phyloP scores from a whole-genome alignment of 768 basidiomycete genomes.

The Hysterangium stoloniferum region DNA sequence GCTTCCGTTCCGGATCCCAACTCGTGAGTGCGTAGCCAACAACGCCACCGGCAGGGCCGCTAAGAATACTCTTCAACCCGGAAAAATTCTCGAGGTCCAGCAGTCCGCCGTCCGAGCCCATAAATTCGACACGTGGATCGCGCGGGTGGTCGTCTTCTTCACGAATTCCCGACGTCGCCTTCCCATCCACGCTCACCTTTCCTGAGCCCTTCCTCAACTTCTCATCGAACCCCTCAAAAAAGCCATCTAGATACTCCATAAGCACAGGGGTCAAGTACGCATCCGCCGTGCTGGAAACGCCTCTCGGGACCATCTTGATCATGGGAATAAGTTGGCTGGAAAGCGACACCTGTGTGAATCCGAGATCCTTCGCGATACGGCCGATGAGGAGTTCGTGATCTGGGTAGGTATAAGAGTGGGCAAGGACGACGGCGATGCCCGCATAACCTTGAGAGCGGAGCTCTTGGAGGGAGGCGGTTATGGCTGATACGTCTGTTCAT shows the following conservation, averaged over 20 bases:
- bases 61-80: conserved; percentile 87
- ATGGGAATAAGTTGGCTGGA: conserved; percentile 84
- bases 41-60: conserved; percentile 92
- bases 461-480: conserved; percentile 54
- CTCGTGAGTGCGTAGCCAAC: conserved; percentile 86
- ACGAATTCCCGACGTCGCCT: conserved; percentile 34
- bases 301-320: conserved; percentile 94
- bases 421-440: conserved; percentile 81
- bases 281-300: conserved; percentile 87
- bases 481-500: conserved; percentile 38
- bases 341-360: conserved; percentile 87
- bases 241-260: conserved; percentile 77
- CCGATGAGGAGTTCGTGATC: conserved; percentile 76
- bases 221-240: conserved; percentile 81
- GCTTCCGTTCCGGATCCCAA: conserved; percentile 68
- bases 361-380: conserved; percentile 62
- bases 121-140: conserved; percentile 71
- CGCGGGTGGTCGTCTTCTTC: not conserved
- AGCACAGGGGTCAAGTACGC: conserved; percentile 93
- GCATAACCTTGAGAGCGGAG: conserved; percentile 80
- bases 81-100: conserved; percentile 79
- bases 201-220: conserved; percentile 37
- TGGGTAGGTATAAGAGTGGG: conserved; percentile 89
- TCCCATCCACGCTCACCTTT: conserved; percentile 33
- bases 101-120: conserved; percentile 89